phyloP scores from a whole-genome alignment of 139 green algal species.

The Auxenochlorella pyrenoidosa region DNA sequence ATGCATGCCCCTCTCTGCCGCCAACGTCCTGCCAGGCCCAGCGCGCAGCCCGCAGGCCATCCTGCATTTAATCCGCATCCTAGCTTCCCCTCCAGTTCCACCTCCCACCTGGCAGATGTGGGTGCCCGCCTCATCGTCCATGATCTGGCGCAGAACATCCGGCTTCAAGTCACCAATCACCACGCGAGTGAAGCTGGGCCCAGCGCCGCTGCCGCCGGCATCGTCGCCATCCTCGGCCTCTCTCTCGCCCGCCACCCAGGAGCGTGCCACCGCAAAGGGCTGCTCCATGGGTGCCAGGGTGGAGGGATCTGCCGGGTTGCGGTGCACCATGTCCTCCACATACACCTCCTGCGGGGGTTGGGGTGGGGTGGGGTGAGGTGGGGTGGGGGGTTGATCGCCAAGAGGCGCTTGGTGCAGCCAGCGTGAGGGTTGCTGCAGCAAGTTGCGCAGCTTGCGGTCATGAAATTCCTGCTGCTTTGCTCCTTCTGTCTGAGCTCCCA shows the following conservation, averaged over 20 bases:
- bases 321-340: constrained; percentile 78
- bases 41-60: neutral
- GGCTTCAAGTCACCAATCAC: constrained; percentile 73
- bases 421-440: too few species aligned
- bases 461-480: too few species aligned
- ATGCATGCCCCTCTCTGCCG: neutral
- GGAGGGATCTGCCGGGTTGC: constrained; percentile 60
- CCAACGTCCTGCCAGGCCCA: too few species aligned
- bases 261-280: constrained; percentile 35
- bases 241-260: constrained; percentile 48
- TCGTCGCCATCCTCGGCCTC: neutral
- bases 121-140: constrained; percentile 37
- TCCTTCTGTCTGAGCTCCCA: too few species aligned
- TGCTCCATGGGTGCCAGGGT: constrained; percentile 58
- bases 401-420: too few species aligned
- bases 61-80: neutral
- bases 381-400: too few species aligned
- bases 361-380: too few species aligned
- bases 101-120: constrained; percentile 34
- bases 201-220: neutral
- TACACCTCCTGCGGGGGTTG: constrained; percentile 69
- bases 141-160: constrained; percentile 63
- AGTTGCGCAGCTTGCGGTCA: neutral
- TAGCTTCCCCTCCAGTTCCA: neutral
- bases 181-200: constrained; percentile 73